phyloP scores from a whole-genome alignment of 495 filamentous ascomycete species.

The Trichocladium antarcticum region DNA sequence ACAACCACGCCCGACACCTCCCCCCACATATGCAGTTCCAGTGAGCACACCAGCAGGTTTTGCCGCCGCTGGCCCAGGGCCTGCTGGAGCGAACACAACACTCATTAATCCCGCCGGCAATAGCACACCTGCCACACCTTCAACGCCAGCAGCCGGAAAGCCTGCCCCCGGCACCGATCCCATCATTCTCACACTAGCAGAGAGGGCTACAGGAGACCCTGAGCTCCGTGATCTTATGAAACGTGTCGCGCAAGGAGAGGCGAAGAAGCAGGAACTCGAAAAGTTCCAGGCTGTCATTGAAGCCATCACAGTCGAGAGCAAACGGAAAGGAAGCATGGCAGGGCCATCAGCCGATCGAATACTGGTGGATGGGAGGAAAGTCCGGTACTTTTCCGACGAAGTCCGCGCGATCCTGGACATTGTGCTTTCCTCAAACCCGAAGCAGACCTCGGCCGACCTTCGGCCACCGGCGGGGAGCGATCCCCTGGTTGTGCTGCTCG shows the following conservation, averaged over 20 bases:
- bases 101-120: conserved; percentile 14
- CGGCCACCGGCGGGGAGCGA: conserved; percentile 34
- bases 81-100: background rate
- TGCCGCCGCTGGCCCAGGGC: conserved; percentile 7
- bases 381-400: conserved; percentile 41
- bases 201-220: conserved; percentile 71
- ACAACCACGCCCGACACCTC: conserved; percentile 3
- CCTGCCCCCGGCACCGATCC: conserved; percentile 57
- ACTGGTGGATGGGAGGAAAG: conserved; percentile 33
- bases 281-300: conserved; percentile 90
- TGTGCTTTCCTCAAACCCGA: conserved; percentile 35
- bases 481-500: conserved; percentile 32
- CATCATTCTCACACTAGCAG: conserved; percentile 88
- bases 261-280: conserved; percentile 65
- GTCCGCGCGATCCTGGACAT: conserved; percentile 39
- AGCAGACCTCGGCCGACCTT: conserved; percentile 32
- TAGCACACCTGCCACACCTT: conserved; percentile 21
- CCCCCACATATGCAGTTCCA: conserved; percentile 1
- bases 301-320: conserved; percentile 56
- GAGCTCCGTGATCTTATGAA: conserved; percentile 94
- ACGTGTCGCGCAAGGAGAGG: conserved; percentile 80
- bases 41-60: background rate
- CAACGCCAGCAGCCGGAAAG: conserved; percentile 16
- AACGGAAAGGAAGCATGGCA: conserved; percentile 30
- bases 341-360: conserved; percentile 36